A percentile compares a stretch with the other conserved stretches of the same genome.
phyloP scores from a whole-genome alignment of 2,329 filamentous ascomycete species.

The Diaporthe aspalathi region DNA sequence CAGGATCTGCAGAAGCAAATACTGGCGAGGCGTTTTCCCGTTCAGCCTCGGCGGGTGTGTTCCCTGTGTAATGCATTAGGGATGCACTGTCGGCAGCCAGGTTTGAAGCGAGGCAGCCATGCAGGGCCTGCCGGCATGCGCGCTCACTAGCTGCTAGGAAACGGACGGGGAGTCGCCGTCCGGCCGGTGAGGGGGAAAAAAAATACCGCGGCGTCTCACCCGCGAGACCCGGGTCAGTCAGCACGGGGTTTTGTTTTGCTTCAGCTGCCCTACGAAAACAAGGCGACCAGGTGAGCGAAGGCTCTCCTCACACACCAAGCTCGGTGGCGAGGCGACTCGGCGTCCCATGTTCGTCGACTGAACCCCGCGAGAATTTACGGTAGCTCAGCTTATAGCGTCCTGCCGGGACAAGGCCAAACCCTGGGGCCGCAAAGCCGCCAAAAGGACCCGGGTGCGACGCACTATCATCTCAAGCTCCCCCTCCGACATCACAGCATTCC shows the following conservation, averaged over 20 bases:
- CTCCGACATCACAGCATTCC: neutral
- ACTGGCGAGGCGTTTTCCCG: conserved; percentile 18
- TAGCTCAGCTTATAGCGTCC: neutral
- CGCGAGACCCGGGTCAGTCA: neutral
- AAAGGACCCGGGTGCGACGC: neutral
- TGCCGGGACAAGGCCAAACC: neutral
- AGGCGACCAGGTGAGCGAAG: neutral
- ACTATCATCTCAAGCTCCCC: neutral
- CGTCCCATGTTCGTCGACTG: neutral
- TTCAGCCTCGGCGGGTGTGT: neutral
- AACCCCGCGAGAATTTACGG: neutral
- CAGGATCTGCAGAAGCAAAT: conserved; percentile 20
- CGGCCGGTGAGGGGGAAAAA: neutral
- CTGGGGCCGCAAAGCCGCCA: conserved; percentile 5
- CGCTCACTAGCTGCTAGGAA: neutral
- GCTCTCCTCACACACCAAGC: neutral
- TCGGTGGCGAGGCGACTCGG: neutral
- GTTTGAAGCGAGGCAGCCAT: neutral
- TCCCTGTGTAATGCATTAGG: neutral
- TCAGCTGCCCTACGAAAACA: neutral
- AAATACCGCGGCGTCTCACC: neutral
- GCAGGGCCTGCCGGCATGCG: neutral
- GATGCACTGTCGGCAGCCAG: neutral
- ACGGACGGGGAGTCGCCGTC: conserved; percentile 12
- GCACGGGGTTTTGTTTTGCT: neutral